Percentiles rank a stretch among this genome's conserved stretches.
Evolutionary conservation across 2,329 filamentous ascomycete species (phyloP).

Genomic region (Pyrenochaeta sp.): DNA sequence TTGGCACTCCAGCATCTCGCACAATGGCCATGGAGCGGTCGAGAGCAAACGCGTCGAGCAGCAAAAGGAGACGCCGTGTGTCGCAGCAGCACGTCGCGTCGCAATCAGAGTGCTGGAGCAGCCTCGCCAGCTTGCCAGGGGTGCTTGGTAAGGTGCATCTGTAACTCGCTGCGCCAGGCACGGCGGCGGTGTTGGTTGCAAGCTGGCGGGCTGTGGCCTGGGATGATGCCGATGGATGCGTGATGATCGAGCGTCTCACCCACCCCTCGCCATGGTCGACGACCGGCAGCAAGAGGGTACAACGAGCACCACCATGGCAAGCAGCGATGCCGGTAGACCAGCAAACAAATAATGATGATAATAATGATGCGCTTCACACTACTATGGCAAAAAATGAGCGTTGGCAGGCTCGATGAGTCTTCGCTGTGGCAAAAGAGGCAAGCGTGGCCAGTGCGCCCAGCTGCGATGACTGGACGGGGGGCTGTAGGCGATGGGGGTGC

Average conservation of each 20-base stretch:
- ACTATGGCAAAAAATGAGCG: not conserved
- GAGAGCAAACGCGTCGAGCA: constrained; percentile 15
- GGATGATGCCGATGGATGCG: constrained; percentile 17
- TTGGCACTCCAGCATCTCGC: constrained; percentile 11
- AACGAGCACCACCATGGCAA: constrained; percentile 1
- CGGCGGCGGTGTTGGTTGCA: constrained; percentile 27
- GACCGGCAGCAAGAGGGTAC: not conserved
- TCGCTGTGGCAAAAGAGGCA: constrained; percentile 35
- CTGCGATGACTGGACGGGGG: constrained; percentile 35
- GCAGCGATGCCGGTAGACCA: constrained; percentile 1
- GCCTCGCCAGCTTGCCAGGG: constrained; percentile 15
- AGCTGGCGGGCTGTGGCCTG: constrained; percentile 23
- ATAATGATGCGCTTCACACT: not conserved
- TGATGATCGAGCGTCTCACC: constrained; percentile 28
- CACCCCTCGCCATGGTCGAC: not conserved
- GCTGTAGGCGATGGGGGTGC: constrained; percentile 30
- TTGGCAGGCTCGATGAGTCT: constrained; percentile 29
- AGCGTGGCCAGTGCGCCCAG: constrained; percentile 27
- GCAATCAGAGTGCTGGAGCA: constrained; percentile 20
- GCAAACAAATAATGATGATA: not conserved
- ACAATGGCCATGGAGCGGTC: constrained; percentile 14
- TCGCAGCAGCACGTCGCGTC: constrained; percentile 26
- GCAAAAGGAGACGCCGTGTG: constrained; percentile 35
- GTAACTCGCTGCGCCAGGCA: constrained; percentile 30
- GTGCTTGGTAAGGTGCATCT: not conserved